These are phyloP conservation scores for Trametes villosa DNA, from an alignment of 768 basidiomycete species.

Conservation along the genomic window DNA sequence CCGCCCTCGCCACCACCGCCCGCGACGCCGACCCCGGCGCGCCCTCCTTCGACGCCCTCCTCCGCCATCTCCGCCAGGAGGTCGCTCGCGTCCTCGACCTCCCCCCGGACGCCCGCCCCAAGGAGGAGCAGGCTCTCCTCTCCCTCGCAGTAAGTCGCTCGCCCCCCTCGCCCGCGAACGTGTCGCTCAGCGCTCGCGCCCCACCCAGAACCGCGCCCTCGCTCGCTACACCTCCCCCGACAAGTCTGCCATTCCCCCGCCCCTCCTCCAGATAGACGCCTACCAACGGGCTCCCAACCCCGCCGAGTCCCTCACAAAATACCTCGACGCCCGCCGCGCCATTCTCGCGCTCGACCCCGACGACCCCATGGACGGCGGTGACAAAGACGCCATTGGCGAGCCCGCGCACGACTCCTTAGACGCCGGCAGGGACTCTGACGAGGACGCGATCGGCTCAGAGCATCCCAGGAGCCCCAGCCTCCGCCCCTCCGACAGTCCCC, in stretches of 20 bases:
- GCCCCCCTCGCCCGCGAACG: not conserved
- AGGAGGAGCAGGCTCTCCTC: constrained; percentile 14
- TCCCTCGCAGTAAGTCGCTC: not conserved
- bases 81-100: constrained; percentile 20
- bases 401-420: constrained; percentile 18
- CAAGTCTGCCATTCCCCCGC: constrained; percentile 22
- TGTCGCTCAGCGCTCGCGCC: constrained; percentile 15
- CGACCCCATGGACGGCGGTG: constrained; percentile 15
- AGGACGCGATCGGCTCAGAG: constrained; percentile 26
- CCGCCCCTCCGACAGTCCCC: constrained; percentile 18
- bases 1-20: not conserved
- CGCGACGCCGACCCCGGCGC: constrained; percentile 13
- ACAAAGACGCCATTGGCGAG: constrained; percentile 24
- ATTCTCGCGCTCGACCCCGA: constrained; percentile 17
- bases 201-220: constrained; percentile 16
- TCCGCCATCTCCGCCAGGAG: constrained; percentile 21
- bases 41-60: constrained; percentile 19
- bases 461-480: constrained; percentile 24
- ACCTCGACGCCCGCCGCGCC: constrained; percentile 21
- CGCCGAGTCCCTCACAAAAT: constrained; percentile 19
- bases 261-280: constrained; percentile 25
- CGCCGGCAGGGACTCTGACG: constrained; percentile 22
- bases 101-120: constrained; percentile 19
- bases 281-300: constrained; percentile 13
- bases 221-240: constrained; percentile 16